Conservation (phyloP, 495 filamentous ascomycete species). For the Tuber brumale region DNA sequence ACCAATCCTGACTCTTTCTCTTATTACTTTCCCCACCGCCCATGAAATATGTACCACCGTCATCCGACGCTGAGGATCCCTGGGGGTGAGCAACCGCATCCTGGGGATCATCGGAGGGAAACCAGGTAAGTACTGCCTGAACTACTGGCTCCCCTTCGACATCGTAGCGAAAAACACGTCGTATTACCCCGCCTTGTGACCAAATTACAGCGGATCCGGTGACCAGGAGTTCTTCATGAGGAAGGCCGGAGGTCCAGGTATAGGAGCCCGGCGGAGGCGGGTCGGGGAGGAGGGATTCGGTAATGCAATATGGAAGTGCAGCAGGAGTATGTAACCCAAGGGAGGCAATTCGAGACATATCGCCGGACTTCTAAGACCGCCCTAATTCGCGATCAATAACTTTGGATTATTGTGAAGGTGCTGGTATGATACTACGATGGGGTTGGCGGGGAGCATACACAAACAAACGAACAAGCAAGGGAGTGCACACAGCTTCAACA, state of each 20-base stretch:
- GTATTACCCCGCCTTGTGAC: constrained; percentile 79
- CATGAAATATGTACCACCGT: constrained; percentile 36
- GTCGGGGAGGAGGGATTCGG: constrained; percentile 68
- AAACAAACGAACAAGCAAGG: background rate
- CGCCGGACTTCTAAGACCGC: background rate
- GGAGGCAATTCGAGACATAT: constrained; percentile 81
- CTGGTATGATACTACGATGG: background rate
- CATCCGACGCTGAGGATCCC: constrained; percentile 27
- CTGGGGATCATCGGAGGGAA: constrained; percentile 54
- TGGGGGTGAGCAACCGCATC: constrained; percentile 30
- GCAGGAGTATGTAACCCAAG: constrained; percentile 82
- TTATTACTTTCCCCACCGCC: constrained; percentile 39
- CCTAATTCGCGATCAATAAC: background rate
- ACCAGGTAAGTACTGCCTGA: constrained; percentile 78
- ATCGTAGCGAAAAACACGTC: constrained; percentile 79
- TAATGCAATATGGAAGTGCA: constrained; percentile 72
- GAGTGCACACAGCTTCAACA: background rate
- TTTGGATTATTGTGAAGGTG: constrained; percentile 12
- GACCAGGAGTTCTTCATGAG: constrained; percentile 78
- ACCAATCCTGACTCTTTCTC: constrained; percentile 39
- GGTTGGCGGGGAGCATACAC: constrained; percentile 18
- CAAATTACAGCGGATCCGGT: constrained; percentile 81
- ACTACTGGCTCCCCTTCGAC: constrained; percentile 75
- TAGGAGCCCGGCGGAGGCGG: constrained; percentile 60
- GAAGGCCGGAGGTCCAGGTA: constrained; percentile 57